Evolutionary conservation across 2,329 filamentous ascomycete species (phyloP).

Genomic region (Colletotrichum tamarilloi): DNA sequence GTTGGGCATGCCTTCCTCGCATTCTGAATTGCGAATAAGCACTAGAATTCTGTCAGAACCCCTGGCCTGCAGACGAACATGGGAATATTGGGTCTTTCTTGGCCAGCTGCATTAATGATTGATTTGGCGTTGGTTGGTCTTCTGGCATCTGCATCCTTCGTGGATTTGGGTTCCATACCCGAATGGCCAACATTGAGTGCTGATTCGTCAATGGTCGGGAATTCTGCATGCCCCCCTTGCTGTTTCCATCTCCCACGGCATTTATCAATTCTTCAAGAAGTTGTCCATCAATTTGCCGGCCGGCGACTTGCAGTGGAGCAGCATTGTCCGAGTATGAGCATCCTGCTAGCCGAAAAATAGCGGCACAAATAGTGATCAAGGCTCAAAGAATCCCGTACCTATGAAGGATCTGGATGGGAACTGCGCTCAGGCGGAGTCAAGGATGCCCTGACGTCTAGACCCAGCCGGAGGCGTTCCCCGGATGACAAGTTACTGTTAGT

Average conservation of each 20-base stretch:
- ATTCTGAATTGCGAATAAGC: not conserved
- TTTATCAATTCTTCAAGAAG: not conserved
- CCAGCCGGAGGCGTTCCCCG: not conserved
- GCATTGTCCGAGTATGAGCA: too few species aligned
- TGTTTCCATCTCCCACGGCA: not conserved
- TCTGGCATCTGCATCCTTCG: not conserved
- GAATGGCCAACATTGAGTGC: not conserved
- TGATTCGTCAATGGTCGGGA: slow-evolving; percentile 19
- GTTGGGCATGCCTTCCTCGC: not conserved
- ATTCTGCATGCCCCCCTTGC: not conserved
- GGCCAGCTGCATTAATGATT: not conserved
- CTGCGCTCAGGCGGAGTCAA: not conserved
- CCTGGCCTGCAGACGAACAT: not conserved
- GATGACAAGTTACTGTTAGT: not conserved
- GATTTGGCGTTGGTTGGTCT: not conserved
- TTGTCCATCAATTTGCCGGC: not conserved
- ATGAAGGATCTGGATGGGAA: not conserved
- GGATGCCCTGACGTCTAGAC: not conserved
- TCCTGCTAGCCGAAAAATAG: too few species aligned
- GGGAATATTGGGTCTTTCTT: not conserved
- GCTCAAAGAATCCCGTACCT: not conserved
- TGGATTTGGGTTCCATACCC: not conserved
- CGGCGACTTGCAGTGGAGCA: too few species aligned
- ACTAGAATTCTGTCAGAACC: not conserved
- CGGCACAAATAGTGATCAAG: not conserved